Evolutionary conservation across 495 filamentous ascomycete genomes (phyloP), one percentile per base, ranked within the genome.

Genomic region (Podospora comata): DNA sequence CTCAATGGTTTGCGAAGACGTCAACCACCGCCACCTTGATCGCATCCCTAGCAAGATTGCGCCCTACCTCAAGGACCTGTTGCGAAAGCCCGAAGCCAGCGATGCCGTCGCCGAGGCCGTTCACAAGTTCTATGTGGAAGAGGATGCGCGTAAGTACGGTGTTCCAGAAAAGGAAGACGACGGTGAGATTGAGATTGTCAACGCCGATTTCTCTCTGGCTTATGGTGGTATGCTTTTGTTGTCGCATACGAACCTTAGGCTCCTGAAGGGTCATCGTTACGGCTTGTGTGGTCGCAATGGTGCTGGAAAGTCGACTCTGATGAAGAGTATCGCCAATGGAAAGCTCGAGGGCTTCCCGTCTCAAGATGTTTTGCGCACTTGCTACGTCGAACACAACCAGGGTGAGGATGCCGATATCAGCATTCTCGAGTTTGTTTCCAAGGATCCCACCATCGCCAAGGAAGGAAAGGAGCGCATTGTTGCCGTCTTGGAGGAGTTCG

Each of bases 321-420:
- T 99, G 95, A 91, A 91, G 74, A 92, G 91, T 78, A 99, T 99
- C 68, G 92, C 95, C 68, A 88, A 89, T 62, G 93, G 93, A 66
- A 98, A 99, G 82, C 86, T 99, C 0, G 95, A 99, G 77, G 95
- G 95, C 26, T 99, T 99, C 82, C 95, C 95, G 27, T 85, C 92
- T 27, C 94, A 91, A 72, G 92, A 96, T 67, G 88, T 91, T 66
- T 88, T 99, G 65, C 89, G 90, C 65, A 98, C 95, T 34, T 99
- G 96, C 81, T 99, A 98, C 71, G 95, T 99, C 23, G 95, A 99
- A 84, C 95, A 99, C 82, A 97, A 96, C 79, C 93, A 98, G 79
- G 93, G 94, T 68, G 96, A 97, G 78, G 94, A 96, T 79, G 93
- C 94, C 62, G 93, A 97, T 70, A 88, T 97, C 68, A 97, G 88